These are phyloP conservation scores for Suillus luteus DNA, from an alignment of 768 basidiomycete species.

Conservation along the genomic window DNA sequence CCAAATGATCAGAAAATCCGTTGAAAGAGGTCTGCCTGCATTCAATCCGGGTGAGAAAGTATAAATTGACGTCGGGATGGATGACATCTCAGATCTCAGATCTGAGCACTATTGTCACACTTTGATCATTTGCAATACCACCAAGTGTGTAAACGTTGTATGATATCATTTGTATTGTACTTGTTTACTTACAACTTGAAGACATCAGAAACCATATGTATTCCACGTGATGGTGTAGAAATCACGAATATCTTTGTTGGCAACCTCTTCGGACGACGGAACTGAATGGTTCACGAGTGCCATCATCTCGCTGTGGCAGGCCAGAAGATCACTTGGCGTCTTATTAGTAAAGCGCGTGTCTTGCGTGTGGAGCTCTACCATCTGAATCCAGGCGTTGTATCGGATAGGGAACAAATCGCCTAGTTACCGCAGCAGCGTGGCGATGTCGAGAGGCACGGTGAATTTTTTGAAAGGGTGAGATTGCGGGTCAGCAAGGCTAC, in stretches of 20 bases:
- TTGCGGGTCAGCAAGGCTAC: neutral
- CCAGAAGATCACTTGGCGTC: neutral
- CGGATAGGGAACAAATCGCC: neutral
- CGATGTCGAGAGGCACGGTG: neutral
- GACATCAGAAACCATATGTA: neutral
- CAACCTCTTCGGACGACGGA: neutral
- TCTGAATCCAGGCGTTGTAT: neutral
- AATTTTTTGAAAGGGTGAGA: neutral
- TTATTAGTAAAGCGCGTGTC: neutral
- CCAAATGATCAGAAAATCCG: constrained; percentile 13
- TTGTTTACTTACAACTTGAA: neutral
- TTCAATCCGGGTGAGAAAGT: constrained; percentile 99
- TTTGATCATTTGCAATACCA: neutral
- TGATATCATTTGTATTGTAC: constrained; percentile 6
- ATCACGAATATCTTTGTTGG: neutral
- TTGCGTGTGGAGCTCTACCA: neutral
- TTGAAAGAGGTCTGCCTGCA: constrained; percentile 84
- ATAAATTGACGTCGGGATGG: constrained; percentile 85
- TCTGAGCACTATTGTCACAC: constrained; percentile 18
- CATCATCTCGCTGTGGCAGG: neutral
- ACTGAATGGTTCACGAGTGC: neutral
- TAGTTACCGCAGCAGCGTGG: neutral
- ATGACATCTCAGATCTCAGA: constrained; percentile 75
- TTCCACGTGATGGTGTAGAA: neutral
- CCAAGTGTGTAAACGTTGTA: constrained; percentile 1